A percentile compares a stretch with the other conserved stretches of the same genome.
Conservation (phyloP, 495 filamentous ascomycete genomes). For the Talaromyces borbonicus region DNA sequence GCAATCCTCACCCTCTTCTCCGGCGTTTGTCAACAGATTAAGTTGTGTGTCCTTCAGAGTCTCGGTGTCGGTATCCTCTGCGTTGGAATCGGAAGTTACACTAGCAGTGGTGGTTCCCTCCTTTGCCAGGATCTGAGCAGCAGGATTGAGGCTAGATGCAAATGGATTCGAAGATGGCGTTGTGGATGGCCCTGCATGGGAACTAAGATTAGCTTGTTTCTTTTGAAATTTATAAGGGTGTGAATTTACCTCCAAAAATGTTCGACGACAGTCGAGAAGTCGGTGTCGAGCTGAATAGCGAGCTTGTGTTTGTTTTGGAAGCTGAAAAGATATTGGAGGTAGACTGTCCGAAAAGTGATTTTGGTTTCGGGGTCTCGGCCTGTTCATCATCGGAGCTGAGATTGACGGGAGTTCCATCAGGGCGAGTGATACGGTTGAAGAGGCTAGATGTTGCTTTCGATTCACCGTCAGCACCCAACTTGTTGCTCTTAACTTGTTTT, state of each 20-base stretch:
- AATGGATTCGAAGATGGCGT: not conserved
- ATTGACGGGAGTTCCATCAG: conserved; percentile 6
- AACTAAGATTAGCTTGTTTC: conserved; percentile 16
- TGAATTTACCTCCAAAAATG: conserved; percentile 19
- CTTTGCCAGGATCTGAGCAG: conserved; percentile 12
- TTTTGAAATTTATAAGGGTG: conserved; percentile 42
- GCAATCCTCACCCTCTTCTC: conserved; percentile 61
- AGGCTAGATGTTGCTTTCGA: conserved; percentile 24
- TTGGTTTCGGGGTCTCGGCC: not conserved
- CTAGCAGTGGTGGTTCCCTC: conserved; percentile 22
- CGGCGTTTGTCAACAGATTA: conserved; percentile 53
- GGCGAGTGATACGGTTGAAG: conserved; percentile 42
- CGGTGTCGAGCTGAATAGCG: conserved; percentile 8
- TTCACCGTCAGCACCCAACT: not conserved
- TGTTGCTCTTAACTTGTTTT: conserved; percentile 19
- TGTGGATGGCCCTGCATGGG: not conserved
- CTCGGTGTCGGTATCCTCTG: conserved; percentile 47
- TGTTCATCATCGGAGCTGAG: conserved; percentile 6
- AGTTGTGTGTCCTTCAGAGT: conserved; percentile 42
- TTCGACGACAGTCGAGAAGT: conserved; percentile 14
- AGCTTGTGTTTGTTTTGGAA: conserved; percentile 7
- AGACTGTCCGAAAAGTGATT: conserved; percentile 6
- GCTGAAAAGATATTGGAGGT: conserved; percentile 16
- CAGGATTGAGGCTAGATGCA: conserved; percentile 14
- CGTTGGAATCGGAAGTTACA: conserved; percentile 51